Conservation (phyloP, 2,329 filamentous ascomycete genomes). For the Sclerotinia nivalis region DNA sequence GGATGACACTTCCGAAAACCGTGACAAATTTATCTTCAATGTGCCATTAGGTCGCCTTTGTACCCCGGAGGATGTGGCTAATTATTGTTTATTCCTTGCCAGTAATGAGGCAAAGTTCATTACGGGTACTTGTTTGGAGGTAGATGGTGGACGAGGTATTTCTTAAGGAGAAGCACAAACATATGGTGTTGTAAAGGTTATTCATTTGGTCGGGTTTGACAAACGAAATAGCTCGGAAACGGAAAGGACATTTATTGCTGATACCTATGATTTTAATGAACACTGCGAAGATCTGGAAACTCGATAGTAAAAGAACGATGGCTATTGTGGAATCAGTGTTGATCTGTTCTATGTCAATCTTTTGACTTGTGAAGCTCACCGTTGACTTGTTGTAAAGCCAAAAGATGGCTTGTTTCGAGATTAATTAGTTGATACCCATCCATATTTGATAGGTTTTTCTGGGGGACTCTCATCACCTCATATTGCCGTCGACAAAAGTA, state of each 20-base stretch:
- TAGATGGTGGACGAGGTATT: constrained; percentile 55
- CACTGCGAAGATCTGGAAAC: not conserved
- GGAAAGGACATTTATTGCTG: not conserved
- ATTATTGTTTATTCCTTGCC: constrained; percentile 68
- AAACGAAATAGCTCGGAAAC: not conserved
- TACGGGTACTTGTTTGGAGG: constrained; percentile 69
- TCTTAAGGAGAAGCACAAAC: constrained; percentile 19
- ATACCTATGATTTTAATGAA: not conserved
- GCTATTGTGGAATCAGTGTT: not conserved
- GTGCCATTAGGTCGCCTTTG: constrained; percentile 57
- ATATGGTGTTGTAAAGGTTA: not conserved
- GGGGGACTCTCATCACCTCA: not conserved
- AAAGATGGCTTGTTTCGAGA: not conserved
- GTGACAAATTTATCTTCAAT: constrained; percentile 54
- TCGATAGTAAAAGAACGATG: not conserved
- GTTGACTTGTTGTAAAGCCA: not conserved
- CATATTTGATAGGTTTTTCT: not conserved
- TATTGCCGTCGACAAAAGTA: not conserved
- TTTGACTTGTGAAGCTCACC: not conserved
- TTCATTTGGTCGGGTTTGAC: not conserved
- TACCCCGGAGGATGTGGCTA: constrained; percentile 66
- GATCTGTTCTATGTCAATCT: not conserved
- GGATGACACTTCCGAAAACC: constrained; percentile 62
- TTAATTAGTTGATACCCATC: not conserved
- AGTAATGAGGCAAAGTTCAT: constrained; percentile 72